Percentiles rank a stretch among this genome's conserved stretches.
phyloP scores from a whole-genome alignment of 1,284 basidiomycete species.

The Ustilago nuda region DNA sequence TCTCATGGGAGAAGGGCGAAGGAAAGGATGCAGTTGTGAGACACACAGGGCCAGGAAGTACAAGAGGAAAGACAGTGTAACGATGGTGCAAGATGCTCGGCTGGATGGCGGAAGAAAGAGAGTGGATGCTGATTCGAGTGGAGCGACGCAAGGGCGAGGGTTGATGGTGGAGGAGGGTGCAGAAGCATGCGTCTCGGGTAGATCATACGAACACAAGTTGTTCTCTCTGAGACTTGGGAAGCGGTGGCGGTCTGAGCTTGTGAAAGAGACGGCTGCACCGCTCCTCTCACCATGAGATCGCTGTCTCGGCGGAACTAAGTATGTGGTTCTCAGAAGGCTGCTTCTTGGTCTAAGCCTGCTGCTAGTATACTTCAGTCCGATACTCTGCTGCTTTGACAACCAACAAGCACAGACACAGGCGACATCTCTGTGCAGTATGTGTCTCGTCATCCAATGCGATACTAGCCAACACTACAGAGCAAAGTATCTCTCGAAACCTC shows the following conservation, averaged over 20 bases:
- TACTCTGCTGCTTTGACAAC: no score
- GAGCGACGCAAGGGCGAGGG: background rate
- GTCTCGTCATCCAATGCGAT: no score
- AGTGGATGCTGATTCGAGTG: background rate
- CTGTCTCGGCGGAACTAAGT: background rate
- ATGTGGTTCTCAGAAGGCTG: background rate
- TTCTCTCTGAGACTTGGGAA: background rate
- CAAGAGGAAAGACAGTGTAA: background rate
- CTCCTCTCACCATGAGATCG: background rate
- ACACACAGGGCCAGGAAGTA: background rate
- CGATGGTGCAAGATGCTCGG: background rate
- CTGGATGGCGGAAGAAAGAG: background rate
- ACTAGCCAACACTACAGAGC: no score
- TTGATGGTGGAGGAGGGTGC: background rate
- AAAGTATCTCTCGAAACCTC: no score
- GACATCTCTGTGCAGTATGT: no score
- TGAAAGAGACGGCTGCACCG: background rate
- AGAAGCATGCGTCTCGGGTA: slow-evolving; percentile 4
- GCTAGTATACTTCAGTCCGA: no score
- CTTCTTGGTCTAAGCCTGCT: no score
- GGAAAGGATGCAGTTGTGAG: background rate
- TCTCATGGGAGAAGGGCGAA: background rate
- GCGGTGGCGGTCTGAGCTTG: background rate
- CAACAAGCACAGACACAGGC: no score
- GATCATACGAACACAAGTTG: background rate